A percentile compares a stretch with the other conserved stretches of the same genome.
Conservation (phyloP, 306 rosid genomes). For the Quercus agrifolia region DNA sequence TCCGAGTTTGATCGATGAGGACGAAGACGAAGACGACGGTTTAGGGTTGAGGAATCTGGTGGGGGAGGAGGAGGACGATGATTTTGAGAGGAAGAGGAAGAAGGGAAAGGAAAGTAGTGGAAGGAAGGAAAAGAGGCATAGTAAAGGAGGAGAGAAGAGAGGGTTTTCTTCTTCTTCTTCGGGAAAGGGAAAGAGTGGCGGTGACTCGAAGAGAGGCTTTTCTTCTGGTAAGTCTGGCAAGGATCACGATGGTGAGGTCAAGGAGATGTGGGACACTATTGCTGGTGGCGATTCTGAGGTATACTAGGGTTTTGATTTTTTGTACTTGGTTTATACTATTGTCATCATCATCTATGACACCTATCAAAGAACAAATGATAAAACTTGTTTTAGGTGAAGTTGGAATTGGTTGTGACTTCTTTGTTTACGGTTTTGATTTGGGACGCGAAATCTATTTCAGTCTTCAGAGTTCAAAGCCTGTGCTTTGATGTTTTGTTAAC, state of each 20-base stretch:
- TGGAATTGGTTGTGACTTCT: too few species aligned
- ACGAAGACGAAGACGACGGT: conserved; percentile 45
- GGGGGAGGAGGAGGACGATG: conserved; percentile 40
- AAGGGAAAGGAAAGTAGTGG: conserved; percentile 51
- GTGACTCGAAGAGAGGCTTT: conserved; percentile 47
- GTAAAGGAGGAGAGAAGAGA: conserved; percentile 66
- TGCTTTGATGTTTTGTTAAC: background rate
- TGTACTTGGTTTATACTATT: too few species aligned
- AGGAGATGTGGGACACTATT: conserved; percentile 96
- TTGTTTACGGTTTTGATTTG: too few species aligned
- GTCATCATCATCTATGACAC: too few species aligned
- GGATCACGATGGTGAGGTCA: conserved; percentile 91
- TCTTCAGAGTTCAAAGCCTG: background rate
- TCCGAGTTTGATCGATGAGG: conserved; percentile 51
- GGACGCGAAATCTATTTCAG: too few species aligned
- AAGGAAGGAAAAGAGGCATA: conserved; percentile 66
- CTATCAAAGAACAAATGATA: background rate
- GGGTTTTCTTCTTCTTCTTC: conserved; percentile 36
- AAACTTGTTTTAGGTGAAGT: background rate
- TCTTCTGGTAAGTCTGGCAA: conserved; percentile 58
- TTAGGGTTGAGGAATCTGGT: conserved; percentile 16
- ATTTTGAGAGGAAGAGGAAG: conserved; percentile 35
- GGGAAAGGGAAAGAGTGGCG: conserved; percentile 39
- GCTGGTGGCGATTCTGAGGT: conserved; percentile 94
- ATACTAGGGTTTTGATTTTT: background rate